A percentile compares a stretch with the other conserved stretches of the same genome.
Evolutionary conservation across 805 yeast genomes (phyloP).

Genomic region (Nadsonia fulvescens): DNA sequence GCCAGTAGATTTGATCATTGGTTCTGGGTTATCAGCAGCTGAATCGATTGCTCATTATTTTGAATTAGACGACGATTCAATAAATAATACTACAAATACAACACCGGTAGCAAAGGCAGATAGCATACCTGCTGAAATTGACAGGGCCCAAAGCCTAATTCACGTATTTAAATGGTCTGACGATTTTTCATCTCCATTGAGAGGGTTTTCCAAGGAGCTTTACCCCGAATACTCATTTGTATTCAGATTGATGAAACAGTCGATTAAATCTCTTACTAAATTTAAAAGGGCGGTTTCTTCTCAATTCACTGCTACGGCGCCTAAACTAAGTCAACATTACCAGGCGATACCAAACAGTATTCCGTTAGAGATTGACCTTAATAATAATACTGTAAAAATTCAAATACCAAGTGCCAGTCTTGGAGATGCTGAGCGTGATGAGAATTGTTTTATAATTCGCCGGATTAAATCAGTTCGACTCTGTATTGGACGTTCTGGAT

Average conservation of each 20-base stretch:
- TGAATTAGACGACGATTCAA: too few relatives aligned
- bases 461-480: conserved; percentile 9
- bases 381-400: conserved; percentile 9
- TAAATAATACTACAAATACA: too few relatives aligned
- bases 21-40: conserved; percentile 20
- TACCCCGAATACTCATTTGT: conserved; percentile 18
- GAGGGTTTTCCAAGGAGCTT: conserved; percentile 14
- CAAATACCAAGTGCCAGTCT: conserved; percentile 7
- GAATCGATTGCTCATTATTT: too few relatives aligned
- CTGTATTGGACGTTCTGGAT: conserved; percentile 17
- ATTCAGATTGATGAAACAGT: conserved; percentile 12
- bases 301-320: too few relatives aligned
- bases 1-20: too few relatives aligned
- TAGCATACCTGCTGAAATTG: too few relatives aligned
- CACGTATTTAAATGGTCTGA: conserved; percentile 16
- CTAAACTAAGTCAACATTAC: conserved; percentile 4
- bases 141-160: too few relatives aligned
- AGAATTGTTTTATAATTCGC: too few relatives aligned
- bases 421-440: too few relatives aligned
- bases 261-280: too few relatives aligned
- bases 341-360: conserved; percentile 12
- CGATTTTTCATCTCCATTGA: conserved; percentile 13
- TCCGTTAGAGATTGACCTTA: conserved; percentile 5
- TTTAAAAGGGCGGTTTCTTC: too few relatives aligned
- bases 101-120: too few relatives aligned